phyloP scores from a whole-genome alignment of 129 eudicot species.

The Apium graveolens region DNA sequence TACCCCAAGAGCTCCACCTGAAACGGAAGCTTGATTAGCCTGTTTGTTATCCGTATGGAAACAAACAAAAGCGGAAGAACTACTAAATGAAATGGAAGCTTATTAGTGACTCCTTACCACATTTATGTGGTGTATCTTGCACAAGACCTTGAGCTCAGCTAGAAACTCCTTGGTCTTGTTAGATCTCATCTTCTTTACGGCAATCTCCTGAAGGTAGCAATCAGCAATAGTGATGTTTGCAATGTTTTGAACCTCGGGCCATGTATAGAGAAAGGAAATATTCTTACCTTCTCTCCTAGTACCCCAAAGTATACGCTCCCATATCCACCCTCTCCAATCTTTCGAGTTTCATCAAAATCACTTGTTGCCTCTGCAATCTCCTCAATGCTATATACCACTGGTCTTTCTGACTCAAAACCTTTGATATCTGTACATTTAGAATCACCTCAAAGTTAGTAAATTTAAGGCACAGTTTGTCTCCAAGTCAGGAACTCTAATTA shows the following conservation, averaged over 20 bases:
- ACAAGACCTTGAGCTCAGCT: constrained; percentile 75
- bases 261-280: not conserved
- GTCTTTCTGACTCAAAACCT: constrained; percentile 72
- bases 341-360: constrained; percentile 53
- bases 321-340: constrained; percentile 81
- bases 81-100: not conserved
- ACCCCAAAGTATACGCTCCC: constrained; percentile 73
- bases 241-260: not conserved
- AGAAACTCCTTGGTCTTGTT: constrained; percentile 72
- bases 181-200: constrained; percentile 82
- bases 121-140: constrained; percentile 78
- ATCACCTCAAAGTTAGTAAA: not conserved
- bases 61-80: not conserved
- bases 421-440: constrained; percentile 34
- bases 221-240: constrained; percentile 1
- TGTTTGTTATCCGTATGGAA: not conserved
- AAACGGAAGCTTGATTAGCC: constrained; percentile 4
- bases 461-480: not conserved
- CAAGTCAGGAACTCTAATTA: not conserved
- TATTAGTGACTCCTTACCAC: constrained; percentile 46
- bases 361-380: constrained; percentile 73
- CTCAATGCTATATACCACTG: constrained; percentile 53
- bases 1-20: constrained; percentile 83
- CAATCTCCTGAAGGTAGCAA: constrained; percentile 49
- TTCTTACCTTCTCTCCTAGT: constrained; percentile 52